Evolutionary conservation across 441 rosid species (phyloP), one percentile per base, ranked within the genome.

Genomic region (Manihot esculenta): DNA sequence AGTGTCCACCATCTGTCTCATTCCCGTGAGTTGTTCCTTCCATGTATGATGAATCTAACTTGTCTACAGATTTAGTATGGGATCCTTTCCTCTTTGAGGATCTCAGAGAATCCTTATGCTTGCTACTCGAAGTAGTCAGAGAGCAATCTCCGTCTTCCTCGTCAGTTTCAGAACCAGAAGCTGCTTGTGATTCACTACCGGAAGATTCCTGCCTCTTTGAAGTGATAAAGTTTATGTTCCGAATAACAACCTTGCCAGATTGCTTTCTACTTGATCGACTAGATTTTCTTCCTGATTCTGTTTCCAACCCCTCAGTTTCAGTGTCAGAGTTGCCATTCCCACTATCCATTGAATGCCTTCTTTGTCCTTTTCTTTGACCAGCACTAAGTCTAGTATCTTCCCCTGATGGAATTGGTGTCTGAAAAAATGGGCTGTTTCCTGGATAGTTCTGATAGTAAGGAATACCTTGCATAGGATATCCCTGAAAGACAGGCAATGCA

Each of bases 401-500:
- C 42, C 81, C 82, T 65, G 94, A 77, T 35, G 88, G 83, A 87
- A 87, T 81, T 68, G 90, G 85, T 45, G 86, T 83, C 69, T 81
- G 89, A 71, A 84, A 89, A 78, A 78, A 87, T 15, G 89, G 93
- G 81, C 81, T 71, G 66, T 81, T 81, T 74, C 88, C 88, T 1
- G 93, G 88, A 80, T 92, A 87, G 70, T 75, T 81, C 57, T 86
- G 94, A 77, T 86, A 89, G 79, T 88, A 92, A 49, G 97, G 91
- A 83, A 90, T 77, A 53, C 97, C 93, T 68, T 86, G 97, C 90
- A 89, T 84, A 18, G 94, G 83, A 81, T 90, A 92, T 63, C 97
- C 97, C 80, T 86, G 99, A 79, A 85, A 92, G 48, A 84, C 81
- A 51, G 96, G 93, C 56, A 87, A 78, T 62, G 91, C 74, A 61